A percentile compares a stretch with the other conserved stretches of the same genome.
Conservation (phyloP, 2,329 filamentous ascomycete species). For the Tolypocladium guangdongense region DNA sequence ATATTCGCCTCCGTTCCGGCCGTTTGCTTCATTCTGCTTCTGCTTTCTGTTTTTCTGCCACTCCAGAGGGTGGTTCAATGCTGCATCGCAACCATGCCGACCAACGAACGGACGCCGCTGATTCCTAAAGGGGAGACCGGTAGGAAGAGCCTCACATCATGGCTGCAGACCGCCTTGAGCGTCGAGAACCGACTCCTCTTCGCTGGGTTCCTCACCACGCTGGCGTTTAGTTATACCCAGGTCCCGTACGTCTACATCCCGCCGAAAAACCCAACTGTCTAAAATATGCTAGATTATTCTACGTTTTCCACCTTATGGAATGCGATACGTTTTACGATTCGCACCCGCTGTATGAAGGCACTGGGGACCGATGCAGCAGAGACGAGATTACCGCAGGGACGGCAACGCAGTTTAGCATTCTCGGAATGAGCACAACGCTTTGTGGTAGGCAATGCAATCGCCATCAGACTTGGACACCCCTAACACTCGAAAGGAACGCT, state of each 20-base stretch:
- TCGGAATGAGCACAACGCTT: conserved; percentile 56
- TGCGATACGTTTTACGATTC: conserved; percentile 57
- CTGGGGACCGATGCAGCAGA: conserved; percentile 44
- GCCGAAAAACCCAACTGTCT: not conserved
- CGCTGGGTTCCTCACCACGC: conserved; percentile 48
- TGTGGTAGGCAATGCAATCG: conserved; percentile 33
- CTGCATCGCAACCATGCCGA: not conserved
- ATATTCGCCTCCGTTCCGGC: not conserved
- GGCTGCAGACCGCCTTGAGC: conserved; percentile 7
- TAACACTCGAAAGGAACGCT: conserved; percentile 26
- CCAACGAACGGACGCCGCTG: not conserved
- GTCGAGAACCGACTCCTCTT: conserved; percentile 40
- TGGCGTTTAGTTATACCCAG: conserved; percentile 38
- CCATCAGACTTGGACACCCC: not conserved
- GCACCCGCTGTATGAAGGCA: conserved; percentile 37
- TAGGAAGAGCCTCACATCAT: not conserved
- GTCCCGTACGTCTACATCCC: conserved; percentile 27
- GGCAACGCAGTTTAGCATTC: conserved; percentile 50
- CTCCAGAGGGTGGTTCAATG: too few relatives aligned
- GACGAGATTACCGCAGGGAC: conserved; percentile 55
- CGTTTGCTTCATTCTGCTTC: not conserved
- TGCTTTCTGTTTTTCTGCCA: not conserved
- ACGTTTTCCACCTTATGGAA: conserved; percentile 61
- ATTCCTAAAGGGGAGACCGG: not conserved
- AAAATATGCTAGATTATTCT: conserved; percentile 31